Conservation (phyloP, 2,329 filamentous ascomycete genomes). For the Penicillium sp. region DNA sequence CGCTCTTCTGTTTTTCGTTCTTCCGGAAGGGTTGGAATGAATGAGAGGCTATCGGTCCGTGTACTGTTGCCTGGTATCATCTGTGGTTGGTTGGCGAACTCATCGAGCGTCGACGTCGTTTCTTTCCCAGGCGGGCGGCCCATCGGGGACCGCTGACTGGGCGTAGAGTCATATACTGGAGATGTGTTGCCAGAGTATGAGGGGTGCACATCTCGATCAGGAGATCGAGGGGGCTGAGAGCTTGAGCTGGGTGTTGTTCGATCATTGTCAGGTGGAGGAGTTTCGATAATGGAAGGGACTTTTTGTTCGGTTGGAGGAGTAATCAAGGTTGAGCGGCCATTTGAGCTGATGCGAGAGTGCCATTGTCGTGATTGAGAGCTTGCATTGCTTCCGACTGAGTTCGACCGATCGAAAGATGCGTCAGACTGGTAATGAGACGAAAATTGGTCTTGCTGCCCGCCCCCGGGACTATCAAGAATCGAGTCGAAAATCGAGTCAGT, state of each 20-base stretch:
- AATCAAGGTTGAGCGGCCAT: constrained; percentile 59
- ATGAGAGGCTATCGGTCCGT: constrained; percentile 76
- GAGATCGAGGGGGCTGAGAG: constrained; percentile 44
- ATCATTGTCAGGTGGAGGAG: constrained; percentile 56
- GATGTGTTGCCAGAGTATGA: constrained; percentile 19
- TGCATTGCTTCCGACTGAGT: constrained; percentile 30
- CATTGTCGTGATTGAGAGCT: constrained; percentile 53
- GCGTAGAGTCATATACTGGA: constrained; percentile 51
- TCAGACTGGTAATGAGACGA: constrained; percentile 27
- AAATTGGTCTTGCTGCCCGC: constrained; percentile 20
- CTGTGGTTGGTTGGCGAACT: constrained; percentile 68
- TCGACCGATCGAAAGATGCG: constrained; percentile 20
- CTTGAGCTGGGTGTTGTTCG: constrained; percentile 30
- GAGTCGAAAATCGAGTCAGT: constrained; percentile 35
- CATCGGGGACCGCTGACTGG: constrained; percentile 40
- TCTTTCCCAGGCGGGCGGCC: constrained; percentile 42
- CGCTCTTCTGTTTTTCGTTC: constrained; percentile 76
- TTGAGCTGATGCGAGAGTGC: constrained; percentile 60
- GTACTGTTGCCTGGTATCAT: constrained; percentile 69
- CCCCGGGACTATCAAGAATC: constrained; percentile 34
- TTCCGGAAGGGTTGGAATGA: constrained; percentile 75
- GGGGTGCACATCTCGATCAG: constrained; percentile 51
- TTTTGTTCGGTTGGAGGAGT: constrained; percentile 52
- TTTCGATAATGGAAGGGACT: constrained; percentile 66
- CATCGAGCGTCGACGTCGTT: constrained; percentile 60